Evolutionary conservation across 2,329 filamentous ascomycete genomes (phyloP), one percentile per base, ranked within the genome.

Genomic region (Ascocoryne sarcoides): DNA sequence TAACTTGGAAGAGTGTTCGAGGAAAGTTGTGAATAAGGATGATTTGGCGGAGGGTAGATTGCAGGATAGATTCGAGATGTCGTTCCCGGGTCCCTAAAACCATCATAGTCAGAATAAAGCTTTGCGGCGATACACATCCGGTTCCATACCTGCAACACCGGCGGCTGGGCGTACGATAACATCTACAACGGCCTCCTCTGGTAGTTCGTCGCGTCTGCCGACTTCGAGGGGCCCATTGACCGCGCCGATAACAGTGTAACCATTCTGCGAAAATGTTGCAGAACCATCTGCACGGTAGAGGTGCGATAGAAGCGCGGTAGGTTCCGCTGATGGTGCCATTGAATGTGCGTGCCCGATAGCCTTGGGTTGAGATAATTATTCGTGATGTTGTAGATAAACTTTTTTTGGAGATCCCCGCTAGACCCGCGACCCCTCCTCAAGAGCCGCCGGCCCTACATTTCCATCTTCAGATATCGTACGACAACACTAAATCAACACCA

Each of bases 181-280:
- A 63, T 96, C 92, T 50, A 98, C 71, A 36, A 82, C 77, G 19
- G 90, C 87, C 66, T 95, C 88, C 62, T 94, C 89, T 5, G 92
- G 84, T 51, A 92, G 77, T 62, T 96, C 87, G 59, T 98, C 90
- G 55, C 86, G 79, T 55, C 89, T 77, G 53, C 80, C 79, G 12
- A 90, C 86, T 66, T 98, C 92, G 51, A 96, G 77, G 12, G 92
- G 92, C 0, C 90, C 92, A 63, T 95, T 96, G 51, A 94, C 87
- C 10, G 86, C 82, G 41, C 83, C 84, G 39, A 93, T 76, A 49
- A 96, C 75, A 32, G 80, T 82, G 63, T 88, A 94, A 36, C 87
- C 84, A 42, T 76, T 71, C 53, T 80, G 73, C 2, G 82, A 77
- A 60, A 86, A 88, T 8, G 77, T 82, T 9, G 84, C 84, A 35